Conservation (phyloP, 305 asterid species). For the Salvia sclarea region DNA sequence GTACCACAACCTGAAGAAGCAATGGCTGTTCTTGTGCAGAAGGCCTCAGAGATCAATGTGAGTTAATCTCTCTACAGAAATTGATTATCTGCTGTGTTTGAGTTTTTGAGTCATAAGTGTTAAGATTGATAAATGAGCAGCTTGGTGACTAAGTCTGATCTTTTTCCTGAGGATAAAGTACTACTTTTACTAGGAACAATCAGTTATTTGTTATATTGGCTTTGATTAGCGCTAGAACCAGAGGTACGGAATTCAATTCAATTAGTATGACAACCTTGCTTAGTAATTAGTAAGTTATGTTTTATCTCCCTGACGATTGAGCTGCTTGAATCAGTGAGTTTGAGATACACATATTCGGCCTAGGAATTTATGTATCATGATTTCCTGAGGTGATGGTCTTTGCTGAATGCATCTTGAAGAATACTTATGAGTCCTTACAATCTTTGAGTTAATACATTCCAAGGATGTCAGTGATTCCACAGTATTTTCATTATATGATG, state of each 20-base stretch:
- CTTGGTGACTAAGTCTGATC: slow-evolving; percentile 3
- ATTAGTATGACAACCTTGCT: slow-evolving; percentile 14
- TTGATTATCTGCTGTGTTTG: slow-evolving; percentile 14
- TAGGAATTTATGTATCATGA: slow-evolving; percentile 15
- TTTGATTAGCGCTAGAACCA: slow-evolving; percentile 8
- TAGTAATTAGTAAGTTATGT: no score
- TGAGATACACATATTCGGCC: slow-evolving; percentile 6
- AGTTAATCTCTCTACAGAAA: slow-evolving; percentile 42
- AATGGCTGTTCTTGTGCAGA: slow-evolving; percentile 76
- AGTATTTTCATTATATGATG: background rate
- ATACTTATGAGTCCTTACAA: slow-evolving; percentile 18
- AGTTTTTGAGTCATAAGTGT: slow-evolving; percentile 5
- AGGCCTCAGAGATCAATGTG: slow-evolving; percentile 77
- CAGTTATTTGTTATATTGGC: slow-evolving; percentile 12
- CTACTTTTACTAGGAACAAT: background rate
- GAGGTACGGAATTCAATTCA: background rate
- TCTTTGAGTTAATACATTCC: slow-evolving; percentile 14
- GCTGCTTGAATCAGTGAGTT: slow-evolving; percentile 9
- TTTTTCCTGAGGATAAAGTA: slow-evolving; percentile 21
- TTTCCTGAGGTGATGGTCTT: slow-evolving; percentile 6
- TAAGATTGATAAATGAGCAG: slow-evolving; percentile 11
- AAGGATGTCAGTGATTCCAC: slow-evolving; percentile 12
- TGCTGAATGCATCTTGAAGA: slow-evolving; percentile 17
- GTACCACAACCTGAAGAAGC: slow-evolving; percentile 97
- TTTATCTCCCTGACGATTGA: no score